Evolutionary conservation across 805 yeast genomes (phyloP), one percentile per base, ranked within the genome.

Genomic region (Saturnispora sanitii): DNA sequence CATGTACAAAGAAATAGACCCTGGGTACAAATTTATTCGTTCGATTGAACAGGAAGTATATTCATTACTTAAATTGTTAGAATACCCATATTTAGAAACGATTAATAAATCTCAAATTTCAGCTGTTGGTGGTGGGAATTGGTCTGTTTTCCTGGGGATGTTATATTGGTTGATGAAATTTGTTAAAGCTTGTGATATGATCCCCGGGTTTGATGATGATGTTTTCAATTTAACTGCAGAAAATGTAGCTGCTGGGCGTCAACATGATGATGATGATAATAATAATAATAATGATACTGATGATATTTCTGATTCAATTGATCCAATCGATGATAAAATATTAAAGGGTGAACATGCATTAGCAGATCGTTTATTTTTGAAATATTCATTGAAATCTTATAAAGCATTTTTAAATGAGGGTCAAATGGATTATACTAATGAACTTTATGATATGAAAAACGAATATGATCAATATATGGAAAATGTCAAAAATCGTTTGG

Each of bases 41-140:
- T 68, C 83, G 13, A 70, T 82, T 26, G 95, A 86, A 47, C 68
- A 73, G 36, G 96, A 87, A 46, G 82, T 86, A 3, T 81, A 78
- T 46, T 68, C 72, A 16, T 61, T 84, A 16, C 62, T 87, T 50
- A 79, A 75, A 53, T 68, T 67, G 28, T 57, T 86, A 45, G 74
- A 73, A 37, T 87, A 87, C 52, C 96, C 96, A 2, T 85, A 80
- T 56, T 58, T 85, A 43, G 94, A 82, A 31, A 66, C 83, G 0
- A 77, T 88, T 30, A 83, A 81, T 57, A 79, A 87, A 53, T 80
- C 92, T 1, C 94, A 85, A 55, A 79, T 87, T 29, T 76, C 87
- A 29, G 95, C 95, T 0, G 95, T 85, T 11, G 95, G 95, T 5
- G 94, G 95, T 2, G 77, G 81, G 37, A 78, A 77, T 49, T 87